These are phyloP conservation scores for Hypoxylon sp. DNA, from an alignment of 2,329 filamentous ascomycete genomes.

Conservation along the genomic window DNA sequence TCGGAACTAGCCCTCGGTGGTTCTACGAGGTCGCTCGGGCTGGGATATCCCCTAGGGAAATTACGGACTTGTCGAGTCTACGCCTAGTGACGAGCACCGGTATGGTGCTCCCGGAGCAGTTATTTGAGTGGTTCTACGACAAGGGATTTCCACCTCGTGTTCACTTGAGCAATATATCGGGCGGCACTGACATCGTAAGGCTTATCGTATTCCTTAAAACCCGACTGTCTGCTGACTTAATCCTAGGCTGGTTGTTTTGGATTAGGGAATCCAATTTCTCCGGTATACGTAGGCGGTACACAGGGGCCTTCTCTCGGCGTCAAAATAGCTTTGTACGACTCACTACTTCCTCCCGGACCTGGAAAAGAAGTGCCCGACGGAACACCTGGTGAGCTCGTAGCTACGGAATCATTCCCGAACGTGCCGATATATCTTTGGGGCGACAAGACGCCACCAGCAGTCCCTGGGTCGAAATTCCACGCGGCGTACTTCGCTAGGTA, in stretches of 20 bases:
- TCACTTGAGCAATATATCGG: constrained; percentile 81
- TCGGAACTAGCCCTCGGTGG: constrained; percentile 84
- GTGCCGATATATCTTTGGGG: constrained; percentile 78
- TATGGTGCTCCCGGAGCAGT: constrained; percentile 83
- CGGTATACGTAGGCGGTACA: constrained; percentile 72
- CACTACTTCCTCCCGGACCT: constrained; percentile 65
- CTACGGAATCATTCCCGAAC: constrained; percentile 79
- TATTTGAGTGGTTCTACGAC: constrained; percentile 86
- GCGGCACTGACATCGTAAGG: constrained; percentile 81
- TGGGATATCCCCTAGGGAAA: constrained; percentile 71
- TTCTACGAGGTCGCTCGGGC: constrained; percentile 79
- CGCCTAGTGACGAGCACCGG: constrained; percentile 78
- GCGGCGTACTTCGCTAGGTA: constrained; percentile 74
- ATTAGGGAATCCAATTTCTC: constrained; percentile 76
- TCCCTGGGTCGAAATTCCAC: constrained; percentile 70
- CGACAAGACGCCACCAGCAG: constrained; percentile 60
- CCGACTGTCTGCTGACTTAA: constrained; percentile 33
- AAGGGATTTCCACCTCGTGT: constrained; percentile 76
- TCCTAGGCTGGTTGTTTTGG: constrained; percentile 72
- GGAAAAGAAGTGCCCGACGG: constrained; percentile 68
- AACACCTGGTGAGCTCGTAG: constrained; percentile 81
- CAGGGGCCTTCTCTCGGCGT: constrained; percentile 67
- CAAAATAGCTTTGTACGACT: constrained; percentile 73
- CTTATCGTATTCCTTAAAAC: not conserved
- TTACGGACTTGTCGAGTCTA: constrained; percentile 74